Evolutionary conservation across 169 alveolate species (phyloP).

Genomic region (Fabrea salina): DNA sequence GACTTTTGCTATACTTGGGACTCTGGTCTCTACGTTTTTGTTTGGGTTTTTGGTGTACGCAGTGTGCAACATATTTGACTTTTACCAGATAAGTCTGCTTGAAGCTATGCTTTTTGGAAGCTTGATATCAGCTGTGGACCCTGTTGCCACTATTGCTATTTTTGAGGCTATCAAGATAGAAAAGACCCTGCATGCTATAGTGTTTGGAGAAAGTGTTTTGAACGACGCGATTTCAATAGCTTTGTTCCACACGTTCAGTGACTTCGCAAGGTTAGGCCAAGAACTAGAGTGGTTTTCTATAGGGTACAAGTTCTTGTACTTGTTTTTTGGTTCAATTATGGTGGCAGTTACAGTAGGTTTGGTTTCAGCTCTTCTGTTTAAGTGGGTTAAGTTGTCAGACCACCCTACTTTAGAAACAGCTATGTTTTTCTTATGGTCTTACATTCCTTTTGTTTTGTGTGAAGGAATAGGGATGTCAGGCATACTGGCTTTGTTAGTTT

Average conservation of each 20-base stretch:
- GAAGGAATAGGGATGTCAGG: conserved; percentile 50
- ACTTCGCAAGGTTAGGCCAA: neutral
- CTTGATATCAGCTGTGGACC: conserved; percentile 51
- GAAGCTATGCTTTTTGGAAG: conserved; percentile 44
- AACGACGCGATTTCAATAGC: conserved; percentile 54
- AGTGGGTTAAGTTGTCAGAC: conserved; percentile 18
- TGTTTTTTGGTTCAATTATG: conserved; percentile 44
- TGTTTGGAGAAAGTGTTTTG: conserved; percentile 44
- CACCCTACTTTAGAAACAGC: conserved; percentile 35
- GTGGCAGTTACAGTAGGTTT: conserved; percentile 37
- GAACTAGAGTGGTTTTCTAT: neutral
- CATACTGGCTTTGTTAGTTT: conserved; percentile 36
- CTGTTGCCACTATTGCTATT: conserved; percentile 48
- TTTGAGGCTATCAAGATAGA: conserved; percentile 30
- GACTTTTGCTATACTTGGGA: conserved; percentile 46
- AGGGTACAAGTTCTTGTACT: neutral
- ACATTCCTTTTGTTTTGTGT: conserved; percentile 37
- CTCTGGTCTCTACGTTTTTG: conserved; percentile 29
- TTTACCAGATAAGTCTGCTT: neutral
- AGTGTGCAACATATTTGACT: conserved; percentile 3
- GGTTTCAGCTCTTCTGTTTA: conserved; percentile 27
- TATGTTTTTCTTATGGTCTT: conserved; percentile 36
- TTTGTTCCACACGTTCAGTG: conserved; percentile 31
- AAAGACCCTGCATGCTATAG: conserved; percentile 17
- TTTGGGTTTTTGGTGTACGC: conserved; percentile 33